These are phyloP conservation scores for Rhizopogon sp. DNA, from an alignment of 768 basidiomycete genomes.

Conservation along the genomic window DNA sequence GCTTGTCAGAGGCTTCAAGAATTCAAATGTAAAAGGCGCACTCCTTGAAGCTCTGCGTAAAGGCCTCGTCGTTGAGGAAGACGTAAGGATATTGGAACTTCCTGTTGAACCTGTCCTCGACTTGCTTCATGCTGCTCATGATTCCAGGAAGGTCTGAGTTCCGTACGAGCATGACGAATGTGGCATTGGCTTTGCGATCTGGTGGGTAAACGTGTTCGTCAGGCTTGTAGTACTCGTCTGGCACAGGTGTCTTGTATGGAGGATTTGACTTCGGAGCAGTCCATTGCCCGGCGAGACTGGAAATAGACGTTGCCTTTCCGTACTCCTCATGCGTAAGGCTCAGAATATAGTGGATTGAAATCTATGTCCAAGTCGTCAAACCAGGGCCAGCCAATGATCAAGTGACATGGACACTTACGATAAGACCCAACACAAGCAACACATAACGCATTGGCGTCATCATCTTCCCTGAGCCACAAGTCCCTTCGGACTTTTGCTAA, in stretches of 20 bases:
- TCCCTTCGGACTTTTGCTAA: slow-evolving; percentile 1
- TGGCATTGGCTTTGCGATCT: slow-evolving; percentile 73
- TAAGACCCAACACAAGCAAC: slow-evolving; percentile 37
- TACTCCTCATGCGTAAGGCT: slow-evolving; percentile 39
- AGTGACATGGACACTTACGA: slow-evolving; percentile 34
- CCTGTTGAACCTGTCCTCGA: slow-evolving; percentile 87
- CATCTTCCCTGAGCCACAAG: slow-evolving; percentile 28
- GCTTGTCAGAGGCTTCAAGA: slow-evolving; percentile 6
- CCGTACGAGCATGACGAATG: slow-evolving; percentile 74
- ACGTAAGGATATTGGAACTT: slow-evolving; percentile 81
- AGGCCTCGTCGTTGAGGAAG: slow-evolving; percentile 83
- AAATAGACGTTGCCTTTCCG: slow-evolving; percentile 36
- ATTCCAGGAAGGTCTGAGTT: slow-evolving; percentile 60
- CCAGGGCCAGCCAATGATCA: slow-evolving; percentile 7
- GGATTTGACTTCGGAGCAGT: slow-evolving; percentile 24
- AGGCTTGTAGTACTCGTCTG: slow-evolving; percentile 51
- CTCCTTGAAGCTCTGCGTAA: slow-evolving; percentile 71
- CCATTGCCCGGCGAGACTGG: slow-evolving; percentile 21
- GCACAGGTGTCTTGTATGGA: slow-evolving; percentile 54
- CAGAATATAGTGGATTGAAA: slow-evolving; percentile 37
- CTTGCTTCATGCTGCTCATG: slow-evolving; percentile 59
- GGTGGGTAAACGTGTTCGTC: slow-evolving; percentile 30
- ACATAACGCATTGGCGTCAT: slow-evolving; percentile 62
- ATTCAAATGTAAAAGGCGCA: slow-evolving; percentile 21
- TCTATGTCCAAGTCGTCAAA: slow-evolving; percentile 14